Percentiles rank a stretch among this genome's conserved stretches.
Evolutionary conservation across 2,329 filamentous ascomycete species (phyloP).

Genomic region (Orbilia brochopaga): DNA sequence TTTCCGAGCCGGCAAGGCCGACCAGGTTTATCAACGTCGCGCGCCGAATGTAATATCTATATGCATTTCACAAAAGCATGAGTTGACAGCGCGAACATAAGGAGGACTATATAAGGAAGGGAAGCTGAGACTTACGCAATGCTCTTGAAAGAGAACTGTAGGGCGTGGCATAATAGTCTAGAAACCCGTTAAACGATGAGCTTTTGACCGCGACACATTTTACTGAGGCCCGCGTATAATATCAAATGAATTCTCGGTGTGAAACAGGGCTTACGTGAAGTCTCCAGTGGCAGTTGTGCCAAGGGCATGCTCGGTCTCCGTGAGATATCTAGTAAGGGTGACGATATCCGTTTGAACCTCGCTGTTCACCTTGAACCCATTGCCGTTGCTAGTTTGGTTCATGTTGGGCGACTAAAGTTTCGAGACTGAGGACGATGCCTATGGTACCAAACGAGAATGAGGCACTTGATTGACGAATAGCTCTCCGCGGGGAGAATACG

Average conservation of each 20-base stretch:
- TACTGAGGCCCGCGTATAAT: background rate
- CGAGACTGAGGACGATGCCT: background rate
- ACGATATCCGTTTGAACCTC: conserved; percentile 94
- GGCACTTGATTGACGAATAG: no score
- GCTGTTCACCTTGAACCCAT: conserved; percentile 66
- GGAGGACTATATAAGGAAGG: no score
- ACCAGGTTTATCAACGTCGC: conserved; percentile 66
- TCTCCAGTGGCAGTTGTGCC: conserved; percentile 76
- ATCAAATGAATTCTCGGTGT: conserved; percentile 8
- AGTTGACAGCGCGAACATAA: conserved; percentile 9
- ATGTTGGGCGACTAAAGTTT: conserved; percentile 57
- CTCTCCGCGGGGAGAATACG: no score
- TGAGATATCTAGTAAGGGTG: conserved; percentile 92
- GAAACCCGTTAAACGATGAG: no score
- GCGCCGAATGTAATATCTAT: conserved; percentile 49
- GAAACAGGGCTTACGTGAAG: conserved; percentile 83
- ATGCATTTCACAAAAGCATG: background rate
- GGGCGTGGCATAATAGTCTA: conserved; percentile 92
- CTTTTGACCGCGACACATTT: no score
- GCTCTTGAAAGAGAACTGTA: conserved; percentile 99
- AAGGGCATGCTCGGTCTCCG: conserved; percentile 93
- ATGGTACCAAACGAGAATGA: no score
- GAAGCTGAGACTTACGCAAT: conserved; percentile 67
- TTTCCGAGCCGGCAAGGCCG: conserved; percentile 90
- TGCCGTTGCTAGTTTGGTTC: conserved; percentile 58